Percentiles rank a stretch among this genome's conserved stretches.
phyloP scores from a whole-genome alignment of 495 filamentous ascomycete genomes.

The Talaromyces thailandensis region DNA sequence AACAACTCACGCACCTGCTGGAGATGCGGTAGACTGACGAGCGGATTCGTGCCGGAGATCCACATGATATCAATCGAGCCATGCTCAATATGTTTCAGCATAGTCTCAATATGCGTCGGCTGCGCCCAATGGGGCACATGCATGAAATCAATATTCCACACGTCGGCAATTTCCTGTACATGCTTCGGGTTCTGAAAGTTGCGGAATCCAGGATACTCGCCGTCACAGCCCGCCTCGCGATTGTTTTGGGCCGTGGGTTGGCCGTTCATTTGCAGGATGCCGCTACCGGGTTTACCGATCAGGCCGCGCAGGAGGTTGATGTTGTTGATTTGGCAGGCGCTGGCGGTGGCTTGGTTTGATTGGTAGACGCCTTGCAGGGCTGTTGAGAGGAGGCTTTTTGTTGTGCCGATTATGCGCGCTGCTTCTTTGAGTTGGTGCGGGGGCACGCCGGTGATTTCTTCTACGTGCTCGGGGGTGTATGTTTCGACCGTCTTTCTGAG shows the following conservation, averaged over 20 bases:
- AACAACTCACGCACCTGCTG: neutral
- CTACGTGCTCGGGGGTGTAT: slow-evolving; percentile 11
- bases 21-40: neutral
- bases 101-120: slow-evolving; percentile 9
- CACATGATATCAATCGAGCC: neutral
- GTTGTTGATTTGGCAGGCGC: slow-evolving; percentile 12
- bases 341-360: slow-evolving; percentile 10
- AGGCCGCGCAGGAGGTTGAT: slow-evolving; percentile 11
- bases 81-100: neutral
- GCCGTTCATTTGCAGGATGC: slow-evolving; percentile 11
- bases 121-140: slow-evolving; percentile 12
- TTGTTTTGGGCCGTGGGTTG: slow-evolving; percentile 13
- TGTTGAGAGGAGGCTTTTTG: slow-evolving; percentile 9
- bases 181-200: slow-evolving; percentile 9
- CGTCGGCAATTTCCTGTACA: slow-evolving; percentile 11
- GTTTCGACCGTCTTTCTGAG: slow-evolving; percentile 5
- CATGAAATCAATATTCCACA: slow-evolving; percentile 9
- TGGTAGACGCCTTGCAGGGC: slow-evolving; percentile 13
- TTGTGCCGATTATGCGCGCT: slow-evolving; percentile 12
- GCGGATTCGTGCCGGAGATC: neutral
- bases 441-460: slow-evolving; percentile 11
- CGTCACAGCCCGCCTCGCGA: slow-evolving; percentile 10
- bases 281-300: slow-evolving; percentile 8
- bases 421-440: slow-evolving; percentile 7
- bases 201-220: slow-evolving; percentile 9